These are phyloP conservation scores for Hemileia vastatrix DNA, from an alignment of 1,284 basidiomycete species.

Conservation along the genomic window DNA sequence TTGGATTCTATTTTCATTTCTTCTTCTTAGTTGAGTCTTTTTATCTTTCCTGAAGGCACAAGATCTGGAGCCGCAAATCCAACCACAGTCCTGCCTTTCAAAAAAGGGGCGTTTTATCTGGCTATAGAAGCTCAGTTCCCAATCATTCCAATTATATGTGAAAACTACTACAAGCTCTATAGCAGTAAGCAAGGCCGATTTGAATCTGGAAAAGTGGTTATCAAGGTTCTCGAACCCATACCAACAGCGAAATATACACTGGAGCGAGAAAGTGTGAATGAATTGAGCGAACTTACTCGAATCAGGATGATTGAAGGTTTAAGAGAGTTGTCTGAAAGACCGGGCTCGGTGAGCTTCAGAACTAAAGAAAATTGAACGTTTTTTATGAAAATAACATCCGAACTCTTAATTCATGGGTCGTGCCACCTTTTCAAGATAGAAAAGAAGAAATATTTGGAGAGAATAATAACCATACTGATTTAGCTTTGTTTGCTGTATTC, in stretches of 20 bases:
- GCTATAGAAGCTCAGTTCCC: constrained; percentile 58
- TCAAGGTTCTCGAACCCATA: constrained; percentile 51
- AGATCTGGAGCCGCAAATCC: constrained; percentile 61
- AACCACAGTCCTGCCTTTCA: constrained; percentile 73
- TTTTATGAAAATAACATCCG: background rate
- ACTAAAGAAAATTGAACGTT: background rate
- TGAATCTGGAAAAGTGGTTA: constrained; percentile 63
- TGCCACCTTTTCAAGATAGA: too few relatives aligned
- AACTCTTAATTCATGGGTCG: too few relatives aligned
- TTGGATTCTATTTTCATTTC: background rate
- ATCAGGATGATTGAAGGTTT: constrained; percentile 6
- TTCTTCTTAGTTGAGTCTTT: constrained; percentile 57
- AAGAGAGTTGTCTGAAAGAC: constrained; percentile 13
- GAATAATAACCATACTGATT: too few relatives aligned
- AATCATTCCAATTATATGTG: constrained; percentile 80
- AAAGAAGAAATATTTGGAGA: too few relatives aligned
- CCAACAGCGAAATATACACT: background rate
- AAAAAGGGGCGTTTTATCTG: constrained; percentile 97
- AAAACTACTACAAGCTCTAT: constrained; percentile 53
- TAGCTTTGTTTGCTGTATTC: too few relatives aligned
- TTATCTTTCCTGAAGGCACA: constrained; percentile 90
- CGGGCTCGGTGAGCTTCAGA: constrained; percentile 1
- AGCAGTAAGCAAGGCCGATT: constrained; percentile 50
- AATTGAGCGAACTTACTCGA: background rate
- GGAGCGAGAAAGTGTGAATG: constrained; percentile 9